These are phyloP conservation scores for Dendrothele bispora DNA, from an alignment of 768 basidiomycete genomes.

Conservation along the genomic window DNA sequence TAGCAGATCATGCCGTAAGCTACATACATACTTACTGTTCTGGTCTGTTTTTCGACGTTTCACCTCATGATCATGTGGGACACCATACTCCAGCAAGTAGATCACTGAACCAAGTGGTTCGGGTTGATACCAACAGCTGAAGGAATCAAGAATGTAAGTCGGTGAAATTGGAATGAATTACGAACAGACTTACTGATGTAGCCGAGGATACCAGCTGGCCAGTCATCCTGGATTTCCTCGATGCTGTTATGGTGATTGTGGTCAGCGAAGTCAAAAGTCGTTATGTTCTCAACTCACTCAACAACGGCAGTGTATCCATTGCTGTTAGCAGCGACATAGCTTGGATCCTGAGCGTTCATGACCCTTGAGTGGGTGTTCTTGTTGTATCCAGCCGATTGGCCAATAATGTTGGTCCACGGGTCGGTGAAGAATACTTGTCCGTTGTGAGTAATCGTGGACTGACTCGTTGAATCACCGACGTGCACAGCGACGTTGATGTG, in stretches of 20 bases:
- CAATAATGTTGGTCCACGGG: conserved; percentile 27
- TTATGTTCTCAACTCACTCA: conserved; percentile 17
- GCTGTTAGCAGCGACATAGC: conserved; percentile 18
- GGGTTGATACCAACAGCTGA: conserved; percentile 31
- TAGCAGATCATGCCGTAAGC: too few species aligned
- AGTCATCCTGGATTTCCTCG: conserved; percentile 26
- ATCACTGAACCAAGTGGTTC: too few species aligned
- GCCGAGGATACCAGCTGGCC: conserved; percentile 29
- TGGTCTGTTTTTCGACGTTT: too few species aligned
- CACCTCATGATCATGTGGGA: too few species aligned
- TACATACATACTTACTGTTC: too few species aligned
- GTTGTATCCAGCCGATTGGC: conserved; percentile 14
- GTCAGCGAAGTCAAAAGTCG: background rate
- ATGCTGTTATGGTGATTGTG: conserved; percentile 13
- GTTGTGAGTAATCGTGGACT: conserved; percentile 27
- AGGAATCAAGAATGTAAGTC: background rate
- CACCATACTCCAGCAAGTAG: too few species aligned
- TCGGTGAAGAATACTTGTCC: conserved; percentile 43
- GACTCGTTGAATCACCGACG: conserved; percentile 23
- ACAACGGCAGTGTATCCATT: conserved; percentile 30
- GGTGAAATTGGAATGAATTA: background rate
- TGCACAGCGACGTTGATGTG: conserved; percentile 38
- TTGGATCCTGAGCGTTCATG: conserved; percentile 23
- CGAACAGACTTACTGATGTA: conserved; percentile 26
- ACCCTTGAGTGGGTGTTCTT: conserved; percentile 18